These are phyloP conservation scores for Mycena rosella DNA, from an alignment of 768 basidiomycete genomes.

Conservation along the genomic window DNA sequence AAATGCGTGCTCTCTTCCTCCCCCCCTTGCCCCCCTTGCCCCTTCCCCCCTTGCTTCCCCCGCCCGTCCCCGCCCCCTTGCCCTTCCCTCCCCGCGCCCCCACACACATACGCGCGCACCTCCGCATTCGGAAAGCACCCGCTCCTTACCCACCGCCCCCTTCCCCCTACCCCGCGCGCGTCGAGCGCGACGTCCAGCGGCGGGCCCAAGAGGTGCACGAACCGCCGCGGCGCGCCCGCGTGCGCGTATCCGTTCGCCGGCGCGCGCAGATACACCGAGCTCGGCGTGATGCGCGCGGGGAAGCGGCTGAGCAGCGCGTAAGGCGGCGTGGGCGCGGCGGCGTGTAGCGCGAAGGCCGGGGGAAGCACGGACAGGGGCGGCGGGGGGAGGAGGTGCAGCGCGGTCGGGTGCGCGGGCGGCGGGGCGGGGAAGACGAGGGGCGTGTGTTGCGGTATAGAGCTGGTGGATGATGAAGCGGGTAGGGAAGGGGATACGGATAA, in stretches of 20 bases:
- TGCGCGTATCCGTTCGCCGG: slow-evolving; percentile 90
- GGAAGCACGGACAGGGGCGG: slow-evolving; percentile 58
- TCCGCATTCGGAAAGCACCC: slow-evolving; percentile 79
- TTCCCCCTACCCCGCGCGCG: slow-evolving; percentile 54
- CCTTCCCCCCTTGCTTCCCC: too few relatives aligned
- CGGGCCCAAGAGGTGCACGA: slow-evolving; percentile 82
- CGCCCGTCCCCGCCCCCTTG: not conserved
- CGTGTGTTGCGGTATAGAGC: slow-evolving; percentile 9
- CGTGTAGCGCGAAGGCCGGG: slow-evolving; percentile 74
- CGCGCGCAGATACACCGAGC: slow-evolving; percentile 77
- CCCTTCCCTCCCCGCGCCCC: slow-evolving; percentile 52
- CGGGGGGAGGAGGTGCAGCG: slow-evolving; percentile 43
- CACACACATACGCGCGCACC: slow-evolving; percentile 50
- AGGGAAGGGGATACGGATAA: too few relatives aligned
- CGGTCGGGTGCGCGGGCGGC: slow-evolving; percentile 44
- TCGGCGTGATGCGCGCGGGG: slow-evolving; percentile 45
- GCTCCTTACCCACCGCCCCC: slow-evolving; percentile 67
- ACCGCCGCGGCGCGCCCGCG: slow-evolving; percentile 86
- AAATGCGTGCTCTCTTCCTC: not conserved
- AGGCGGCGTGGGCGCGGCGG: slow-evolving; percentile 40
- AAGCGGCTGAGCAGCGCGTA: not conserved
- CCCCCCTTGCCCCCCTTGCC: too few relatives aligned
- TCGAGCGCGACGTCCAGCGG: slow-evolving; percentile 87
- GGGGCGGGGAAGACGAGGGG: slow-evolving; percentile 30
- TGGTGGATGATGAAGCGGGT: too few relatives aligned